Percentiles rank a stretch among this genome's conserved stretches.
Conservation (phyloP, 768 basidiomycete species). For the Hygrocybe punicea region DNA sequence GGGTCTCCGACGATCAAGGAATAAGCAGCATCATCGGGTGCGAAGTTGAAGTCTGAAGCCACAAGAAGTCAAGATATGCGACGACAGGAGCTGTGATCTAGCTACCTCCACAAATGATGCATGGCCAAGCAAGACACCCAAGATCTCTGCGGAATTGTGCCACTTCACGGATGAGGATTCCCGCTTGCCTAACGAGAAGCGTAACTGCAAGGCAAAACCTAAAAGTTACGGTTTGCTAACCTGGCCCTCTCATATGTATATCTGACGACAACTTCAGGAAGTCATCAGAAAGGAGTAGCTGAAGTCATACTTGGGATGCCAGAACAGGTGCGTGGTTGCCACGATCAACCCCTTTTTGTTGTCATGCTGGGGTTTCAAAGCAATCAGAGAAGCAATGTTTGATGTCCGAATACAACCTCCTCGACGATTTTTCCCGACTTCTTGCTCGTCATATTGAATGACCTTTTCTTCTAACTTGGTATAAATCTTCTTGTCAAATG, state of each 20-base stretch:
- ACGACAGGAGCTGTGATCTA: not conserved
- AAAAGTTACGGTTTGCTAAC: slow-evolving; percentile 33
- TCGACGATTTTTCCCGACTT: slow-evolving; percentile 40
- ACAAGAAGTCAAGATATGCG: not conserved
- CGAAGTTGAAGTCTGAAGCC: slow-evolving; percentile 80
- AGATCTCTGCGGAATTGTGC: slow-evolving; percentile 49
- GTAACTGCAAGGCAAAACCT: not conserved
- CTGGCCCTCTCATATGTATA: slow-evolving; percentile 83
- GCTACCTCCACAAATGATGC: slow-evolving; percentile 79
- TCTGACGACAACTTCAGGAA: slow-evolving; percentile 27
- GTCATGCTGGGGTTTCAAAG: slow-evolving; percentile 47
- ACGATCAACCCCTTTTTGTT: slow-evolving; percentile 59
- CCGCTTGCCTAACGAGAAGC: slow-evolving; percentile 57
- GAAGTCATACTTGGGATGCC: slow-evolving; percentile 73
- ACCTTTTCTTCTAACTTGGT: slow-evolving; percentile 42
- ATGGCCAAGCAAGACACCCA: slow-evolving; percentile 60
- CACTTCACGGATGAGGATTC: slow-evolving; percentile 67
- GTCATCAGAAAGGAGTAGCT: not conserved
- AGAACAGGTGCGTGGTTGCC: slow-evolving; percentile 91
- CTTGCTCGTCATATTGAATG: slow-evolving; percentile 69
- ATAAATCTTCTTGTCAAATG: slow-evolving; percentile 58
- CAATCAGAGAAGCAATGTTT: slow-evolving; percentile 78
- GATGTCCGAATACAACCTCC: slow-evolving; percentile 68
- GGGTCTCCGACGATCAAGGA: slow-evolving; percentile 64
- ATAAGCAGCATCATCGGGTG: slow-evolving; percentile 80